Base-by-base conservation (phyloP, 2,329 filamentous ascomycete genomes). In the Zymoseptoria ardabiliae region DNA sequence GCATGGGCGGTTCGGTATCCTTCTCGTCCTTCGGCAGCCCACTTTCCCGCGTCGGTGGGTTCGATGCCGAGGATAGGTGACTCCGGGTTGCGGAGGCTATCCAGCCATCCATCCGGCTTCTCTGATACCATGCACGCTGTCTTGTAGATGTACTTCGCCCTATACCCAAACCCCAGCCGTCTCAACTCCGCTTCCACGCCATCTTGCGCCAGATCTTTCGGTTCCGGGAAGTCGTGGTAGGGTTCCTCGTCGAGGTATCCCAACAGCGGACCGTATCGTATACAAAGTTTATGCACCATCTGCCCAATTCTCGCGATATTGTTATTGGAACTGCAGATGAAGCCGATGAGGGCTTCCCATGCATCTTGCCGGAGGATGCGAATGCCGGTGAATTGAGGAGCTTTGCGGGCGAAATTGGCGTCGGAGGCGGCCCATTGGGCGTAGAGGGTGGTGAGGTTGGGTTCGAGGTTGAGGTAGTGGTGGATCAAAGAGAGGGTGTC, bases 281-380 rank as follows among this genome's bases (percentile, higher is more conserved):
- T 74, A 72, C 95, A 99, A 11, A 99, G 79, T 68, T 96, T 97
- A 67, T 95, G 86, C 21, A 93, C 91, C 94, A 99, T 99, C 75
- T 95, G 90, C 4, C 90, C 93, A 72, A 99, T 99, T 48, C 94
- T 85, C 2, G 87, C 83, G 61, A 99, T 99, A 72, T 99, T 97
- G 77, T 99, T 99, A 76, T 99, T 99, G 75, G 91, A 96, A 75
- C 92, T 97, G 80, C 94, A 99, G 64, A 99, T 99, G 75, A 99
- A 99, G 58, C 89, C 87, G 22, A 99, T 80, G 21, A 99, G 79
- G 0, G 94, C 86, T 74, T 99, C 94, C 94, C 95, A 99, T 0
- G 93, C 87, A 78, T 97, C 92, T 76, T 99, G 94, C 68, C 88
- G 90, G 51, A 99, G 78, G 65, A 99, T 97, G 21, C 94, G 86